Conservation (phyloP, 768 basidiomycete species). For the Tricholoma matsutake region DNA sequence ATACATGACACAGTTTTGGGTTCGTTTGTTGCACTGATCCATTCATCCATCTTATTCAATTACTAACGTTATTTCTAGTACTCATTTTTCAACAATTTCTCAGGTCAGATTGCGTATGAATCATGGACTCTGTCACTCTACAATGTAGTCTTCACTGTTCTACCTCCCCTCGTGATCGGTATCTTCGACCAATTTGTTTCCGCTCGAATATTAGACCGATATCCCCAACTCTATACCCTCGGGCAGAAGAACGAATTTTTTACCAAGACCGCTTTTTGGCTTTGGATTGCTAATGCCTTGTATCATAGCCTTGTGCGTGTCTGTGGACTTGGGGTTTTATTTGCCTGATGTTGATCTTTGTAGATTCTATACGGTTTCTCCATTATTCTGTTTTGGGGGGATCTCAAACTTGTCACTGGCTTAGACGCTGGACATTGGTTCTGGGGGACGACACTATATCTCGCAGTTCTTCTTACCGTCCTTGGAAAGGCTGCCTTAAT, state of each 20-base stretch:
- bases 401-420: slow-evolving; percentile 77
- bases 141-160: slow-evolving; percentile 93
- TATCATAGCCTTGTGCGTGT: slow-evolving; percentile 81
- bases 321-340: not conserved
- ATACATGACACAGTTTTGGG: slow-evolving; percentile 99
- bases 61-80: slow-evolving; percentile 53
- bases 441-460: slow-evolving; percentile 97
- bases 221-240: slow-evolving; percentile 93
- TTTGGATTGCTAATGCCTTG: slow-evolving; percentile 86
- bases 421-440: slow-evolving; percentile 95
- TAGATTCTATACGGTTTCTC: slow-evolving; percentile 89
- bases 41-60: not conserved
- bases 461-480: slow-evolving; percentile 90
- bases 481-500: slow-evolving; percentile 96
- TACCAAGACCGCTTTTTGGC: slow-evolving; percentile 86
- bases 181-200: slow-evolving; percentile 99
- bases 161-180: slow-evolving; percentile 96
- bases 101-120: slow-evolving; percentile 97
- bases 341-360: slow-evolving; percentile 1
- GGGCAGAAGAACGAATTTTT: slow-evolving; percentile 96
- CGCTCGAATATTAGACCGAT: slow-evolving; percentile 92
- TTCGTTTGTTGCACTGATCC: slow-evolving; percentile 28
- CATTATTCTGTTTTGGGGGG: slow-evolving; percentile 89
- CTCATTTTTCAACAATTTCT: slow-evolving; percentile 99
- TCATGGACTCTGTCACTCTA: slow-evolving; percentile 98